Evolutionary conservation across 208 protist genomes (phyloP), one percentile per base, ranked within the genome.

Genomic region (Trypanosoma theileri): DNA sequence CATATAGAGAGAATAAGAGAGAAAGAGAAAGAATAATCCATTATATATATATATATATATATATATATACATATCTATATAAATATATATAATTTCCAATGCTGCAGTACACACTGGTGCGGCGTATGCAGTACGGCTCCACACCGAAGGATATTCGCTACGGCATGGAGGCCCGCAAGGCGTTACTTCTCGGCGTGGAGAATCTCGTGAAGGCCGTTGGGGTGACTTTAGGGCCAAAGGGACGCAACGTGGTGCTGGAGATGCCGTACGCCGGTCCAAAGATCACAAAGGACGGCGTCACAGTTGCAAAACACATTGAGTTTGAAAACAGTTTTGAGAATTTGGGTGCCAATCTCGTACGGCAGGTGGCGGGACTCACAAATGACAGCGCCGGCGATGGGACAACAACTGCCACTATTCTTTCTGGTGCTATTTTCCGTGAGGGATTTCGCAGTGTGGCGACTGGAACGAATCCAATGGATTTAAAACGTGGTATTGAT

Each of bases 231-330:
- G 99, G 99, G 10, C 99, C 99, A 54, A 99, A 98, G 82, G 98
- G 98, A 22, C 86, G 98, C 60, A 99, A 99, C 75, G 98, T 99
- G 0, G 94, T 99, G 26, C 89, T 99, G 7, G 98, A 99, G 68
- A 98, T 99, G 88, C 80, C 90, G 31, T 99, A 98, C 82, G 97
- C 98, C 35, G 73, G 90, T 44, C 98, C 99, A 28, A 99, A 99
- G 70, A 99, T 99, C 84, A 99, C 99, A 50, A 99, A 99, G 88
- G 99, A 99, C 69, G 99, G 99, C 81, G 99, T 99, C 17, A 99
- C 98, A 22, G 99, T 99, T 3, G 99, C 99, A 26, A 99, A 99
- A 89, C 77, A 89, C 56, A 98, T 99, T 73, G 98, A 99, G 76
- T 99, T 99, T 75, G 84, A 95, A 69, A 94, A 99, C 84, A 94